These are phyloP conservation scores for Yamadazyma sp. DNA, from an alignment of 1,139 yeast genomes.

Conservation along the genomic window DNA sequence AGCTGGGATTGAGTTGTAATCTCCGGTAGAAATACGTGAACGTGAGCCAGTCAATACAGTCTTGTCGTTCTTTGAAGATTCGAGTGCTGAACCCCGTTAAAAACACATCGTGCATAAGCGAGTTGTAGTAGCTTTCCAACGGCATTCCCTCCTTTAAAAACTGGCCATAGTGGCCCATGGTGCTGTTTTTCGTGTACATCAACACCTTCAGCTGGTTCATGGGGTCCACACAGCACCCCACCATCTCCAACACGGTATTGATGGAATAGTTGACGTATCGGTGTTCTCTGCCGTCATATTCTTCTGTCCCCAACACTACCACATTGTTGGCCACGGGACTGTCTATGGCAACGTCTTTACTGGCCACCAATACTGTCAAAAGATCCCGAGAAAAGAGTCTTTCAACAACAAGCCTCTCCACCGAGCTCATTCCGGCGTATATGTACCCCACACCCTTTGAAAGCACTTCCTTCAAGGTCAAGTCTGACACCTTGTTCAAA, in stretches of 20 bases:
- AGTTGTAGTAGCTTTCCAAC: conserved; percentile 71
- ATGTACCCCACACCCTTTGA: conserved; percentile 67
- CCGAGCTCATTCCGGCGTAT: conserved; percentile 56
- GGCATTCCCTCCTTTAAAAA: conserved; percentile 79
- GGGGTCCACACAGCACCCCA: conserved; percentile 53
- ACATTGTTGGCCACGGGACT: conserved; percentile 57
- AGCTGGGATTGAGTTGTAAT: conserved; percentile 80
- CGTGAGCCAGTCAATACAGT: conserved; percentile 88
- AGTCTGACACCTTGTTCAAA: conserved; percentile 48
- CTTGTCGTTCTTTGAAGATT: conserved; percentile 71
- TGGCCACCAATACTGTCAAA: conserved; percentile 54
- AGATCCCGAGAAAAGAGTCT: conserved; percentile 50
- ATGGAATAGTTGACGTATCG: conserved; percentile 69
- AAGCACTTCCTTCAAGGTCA: conserved; percentile 42
- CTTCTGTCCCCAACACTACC: conserved; percentile 69
- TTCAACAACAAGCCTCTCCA: conserved; percentile 56
- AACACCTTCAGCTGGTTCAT: conserved; percentile 36
- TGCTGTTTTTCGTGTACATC: conserved; percentile 57
- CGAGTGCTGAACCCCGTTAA: conserved; percentile 69
- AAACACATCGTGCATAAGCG: conserved; percentile 62
- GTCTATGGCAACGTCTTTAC: conserved; percentile 53
- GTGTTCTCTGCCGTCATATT: conserved; percentile 72
- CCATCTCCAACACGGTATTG: conserved; percentile 68
- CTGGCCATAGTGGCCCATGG: conserved; percentile 64
- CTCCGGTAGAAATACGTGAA: conserved; percentile 82